A percentile compares a stretch with the other conserved stretches of the same genome.
These are phyloP conservation scores for Phytophthora chlamydospora DNA, from an alignment of 352 stramenopile species.

Conservation along the genomic window DNA sequence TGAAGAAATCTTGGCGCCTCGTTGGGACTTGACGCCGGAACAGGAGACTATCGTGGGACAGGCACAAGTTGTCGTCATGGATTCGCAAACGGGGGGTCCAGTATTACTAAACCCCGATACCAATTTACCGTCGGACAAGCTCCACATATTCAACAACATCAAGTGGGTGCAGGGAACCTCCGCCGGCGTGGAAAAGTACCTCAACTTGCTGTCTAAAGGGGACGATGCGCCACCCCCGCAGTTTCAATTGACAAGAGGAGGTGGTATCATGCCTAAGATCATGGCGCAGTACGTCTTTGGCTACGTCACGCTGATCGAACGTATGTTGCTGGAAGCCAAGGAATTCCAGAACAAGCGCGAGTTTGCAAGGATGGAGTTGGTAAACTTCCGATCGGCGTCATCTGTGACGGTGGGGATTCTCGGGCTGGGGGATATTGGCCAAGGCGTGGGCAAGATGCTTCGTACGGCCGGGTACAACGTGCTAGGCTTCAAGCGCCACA, in stretches of 20 bases:
- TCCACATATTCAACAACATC: slow-evolving; percentile 39
- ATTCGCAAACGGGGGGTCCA: slow-evolving; percentile 38
- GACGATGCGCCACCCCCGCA: not conserved
- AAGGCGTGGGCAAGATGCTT: slow-evolving; percentile 50
- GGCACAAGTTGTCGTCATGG: slow-evolving; percentile 20
- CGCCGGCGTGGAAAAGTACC: slow-evolving; percentile 57
- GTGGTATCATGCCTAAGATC: slow-evolving; percentile 46
- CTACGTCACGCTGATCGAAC: slow-evolving; percentile 49
- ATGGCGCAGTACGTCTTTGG: slow-evolving; percentile 72
- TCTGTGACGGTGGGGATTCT: slow-evolving; percentile 52
- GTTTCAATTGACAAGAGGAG: slow-evolving; percentile 54
- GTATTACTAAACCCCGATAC: slow-evolving; percentile 36
- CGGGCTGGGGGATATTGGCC: slow-evolving; percentile 58
- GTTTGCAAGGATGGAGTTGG: slow-evolving; percentile 35
- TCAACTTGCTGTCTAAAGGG: slow-evolving; percentile 31
- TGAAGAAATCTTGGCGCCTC: slow-evolving; percentile 2
- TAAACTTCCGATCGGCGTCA: slow-evolving; percentile 50
- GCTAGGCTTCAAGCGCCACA: slow-evolving; percentile 64
- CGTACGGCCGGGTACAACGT: slow-evolving; percentile 56
- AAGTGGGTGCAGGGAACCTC: slow-evolving; percentile 65
- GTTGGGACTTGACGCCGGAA: slow-evolving; percentile 25
- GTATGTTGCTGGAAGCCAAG: slow-evolving; percentile 52
- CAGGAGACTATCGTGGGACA: slow-evolving; percentile 26
- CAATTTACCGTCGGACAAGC: slow-evolving; percentile 20
- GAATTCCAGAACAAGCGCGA: slow-evolving; percentile 39